These are phyloP conservation scores for Penicillium egyptiacum DNA, from an alignment of 495 filamentous ascomycete species.

Conservation along the genomic window DNA sequence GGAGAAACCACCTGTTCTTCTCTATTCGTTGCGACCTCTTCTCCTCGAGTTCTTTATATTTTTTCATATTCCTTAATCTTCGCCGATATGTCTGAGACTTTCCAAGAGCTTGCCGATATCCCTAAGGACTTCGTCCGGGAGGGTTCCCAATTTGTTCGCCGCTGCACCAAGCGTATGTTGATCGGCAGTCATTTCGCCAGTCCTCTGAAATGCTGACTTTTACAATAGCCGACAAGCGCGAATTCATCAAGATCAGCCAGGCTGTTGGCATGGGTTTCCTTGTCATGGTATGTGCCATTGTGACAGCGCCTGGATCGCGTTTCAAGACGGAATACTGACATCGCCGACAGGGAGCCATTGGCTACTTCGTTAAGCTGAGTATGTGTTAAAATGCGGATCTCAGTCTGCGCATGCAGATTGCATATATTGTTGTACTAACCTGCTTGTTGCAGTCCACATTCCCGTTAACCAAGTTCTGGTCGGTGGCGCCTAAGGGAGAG, in stretches of 20 bases:
- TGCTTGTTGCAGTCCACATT: conserved; percentile 61
- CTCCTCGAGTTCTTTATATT: conserved; percentile 2
- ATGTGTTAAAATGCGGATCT: conserved; percentile 27
- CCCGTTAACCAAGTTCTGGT: conserved; percentile 83
- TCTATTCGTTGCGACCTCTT: conserved; percentile 10
- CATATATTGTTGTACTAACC: neutral
- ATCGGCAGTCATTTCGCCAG: conserved; percentile 7
- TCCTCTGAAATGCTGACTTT: conserved; percentile 19
- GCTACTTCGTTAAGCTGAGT: conserved; percentile 95
- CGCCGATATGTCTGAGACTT: conserved; percentile 65
- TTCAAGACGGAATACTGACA: conserved; percentile 14
- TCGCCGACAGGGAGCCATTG: conserved; percentile 54
- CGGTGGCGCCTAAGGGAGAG: conserved; percentile 56
- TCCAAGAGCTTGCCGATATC: conserved; percentile 78
- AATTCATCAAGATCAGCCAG: conserved; percentile 94
- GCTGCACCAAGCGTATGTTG: conserved; percentile 76
- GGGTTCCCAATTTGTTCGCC: conserved; percentile 76
- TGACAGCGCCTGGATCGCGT: neutral
- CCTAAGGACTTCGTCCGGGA: conserved; percentile 81
- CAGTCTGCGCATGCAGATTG: conserved; percentile 6
- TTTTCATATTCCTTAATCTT: conserved; percentile 1
- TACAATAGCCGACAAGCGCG: conserved; percentile 67
- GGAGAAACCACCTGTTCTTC: conserved; percentile 18
- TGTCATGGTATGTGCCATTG: conserved; percentile 63
- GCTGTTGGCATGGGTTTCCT: conserved; percentile 92